Base-by-base conservation (phyloP, 345 rosid genomes). In the Boechera divaricarpa region DNA sequence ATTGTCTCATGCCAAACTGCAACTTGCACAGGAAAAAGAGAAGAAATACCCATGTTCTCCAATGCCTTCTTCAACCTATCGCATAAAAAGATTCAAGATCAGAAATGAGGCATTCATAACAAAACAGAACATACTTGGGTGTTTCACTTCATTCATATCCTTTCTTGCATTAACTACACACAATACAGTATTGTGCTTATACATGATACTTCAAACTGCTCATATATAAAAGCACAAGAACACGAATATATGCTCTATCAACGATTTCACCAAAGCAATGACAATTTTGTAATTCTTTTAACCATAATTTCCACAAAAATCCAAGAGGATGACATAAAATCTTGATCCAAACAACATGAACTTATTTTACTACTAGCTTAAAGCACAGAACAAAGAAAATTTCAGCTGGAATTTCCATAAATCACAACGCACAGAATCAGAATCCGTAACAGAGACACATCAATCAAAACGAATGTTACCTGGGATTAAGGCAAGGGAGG, bases 1-100 rank as follows among this genome's bases (percentile, higher is more conserved):
- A 93, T 70, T 0, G 97, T 92, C 83, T 92, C 97, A 38, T 94
- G 94, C 98, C 98, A 94, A 52, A 92, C 94, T 5, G 91, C 88
- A 74, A 89, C 88, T 82, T 94, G 98, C 57, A 94, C 91, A 0
- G 92, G 92, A 53, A 90, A 92, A 15, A 92, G 89, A 3, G 88
- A 86, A 60, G 94, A 82, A 33, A 92, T 61, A 3, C 87, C 86
- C 87, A 86, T 87, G 1, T 84, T 86, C 80, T 84, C 77, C 82
- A 92, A 82, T 71, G 90, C 93, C 76, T 54, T 71, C 79, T 83
- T 88, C 86, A 94, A 86, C 85, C 97, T 94, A 63, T 41, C 68
- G 0, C 13, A 72, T 12, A 44, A 16, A 0, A 61, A 5, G 42
- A 13, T 51, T 13, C 12, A 12, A 55, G 11, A 45, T 26, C 21